Percentiles rank a stretch among this genome's conserved stretches.
These are phyloP conservation scores for Calonectria pseudoreteaudii DNA, from an alignment of 2,329 filamentous ascomycete species.

Conservation along the genomic window DNA sequence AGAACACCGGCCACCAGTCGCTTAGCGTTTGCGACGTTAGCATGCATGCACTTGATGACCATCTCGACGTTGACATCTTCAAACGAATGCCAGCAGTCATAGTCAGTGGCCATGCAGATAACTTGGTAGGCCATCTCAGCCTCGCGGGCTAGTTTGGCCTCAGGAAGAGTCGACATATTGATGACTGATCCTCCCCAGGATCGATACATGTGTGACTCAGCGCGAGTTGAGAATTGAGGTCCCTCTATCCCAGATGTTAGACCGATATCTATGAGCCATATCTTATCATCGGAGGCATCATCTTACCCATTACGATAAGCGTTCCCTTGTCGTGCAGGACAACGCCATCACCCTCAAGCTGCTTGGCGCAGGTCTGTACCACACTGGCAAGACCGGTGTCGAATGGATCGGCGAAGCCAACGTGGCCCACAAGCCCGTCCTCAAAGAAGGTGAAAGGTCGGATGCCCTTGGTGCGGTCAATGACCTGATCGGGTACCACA, in stretches of 20 bases:
- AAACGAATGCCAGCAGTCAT: constrained; percentile 94
- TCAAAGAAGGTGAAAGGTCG: constrained; percentile 97
- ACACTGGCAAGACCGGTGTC: constrained; percentile 82
- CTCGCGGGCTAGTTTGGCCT: constrained; percentile 95
- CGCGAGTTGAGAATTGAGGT: constrained; percentile 97
- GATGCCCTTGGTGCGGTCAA: constrained; percentile 96
- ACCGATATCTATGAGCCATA: constrained; percentile 26
- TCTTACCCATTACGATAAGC: constrained; percentile 87
- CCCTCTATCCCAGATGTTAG: constrained; percentile 72
- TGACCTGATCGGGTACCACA: constrained; percentile 94
- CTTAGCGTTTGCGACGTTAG: constrained; percentile 89
- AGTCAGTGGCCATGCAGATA: constrained; percentile 99
- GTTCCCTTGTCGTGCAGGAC: constrained; percentile 86
- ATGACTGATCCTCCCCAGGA: constrained; percentile 94
- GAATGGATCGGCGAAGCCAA: constrained; percentile 96
- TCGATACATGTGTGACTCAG: constrained; percentile 95
- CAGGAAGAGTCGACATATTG: constrained; percentile 97
- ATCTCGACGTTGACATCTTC: constrained; percentile 94
- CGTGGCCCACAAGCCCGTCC: constrained; percentile 90
- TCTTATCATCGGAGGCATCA: background rate
- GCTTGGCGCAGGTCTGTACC: constrained; percentile 79
- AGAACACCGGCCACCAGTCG: constrained; percentile 87
- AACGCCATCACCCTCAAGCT: constrained; percentile 86
- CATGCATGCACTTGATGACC: constrained; percentile 96
- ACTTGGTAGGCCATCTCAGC: constrained; percentile 98